A percentile compares a stretch with the other conserved stretches of the same genome.
phyloP scores from a whole-genome alignment of 208 protist species.

The Acanthamoeba healyi region DNA sequence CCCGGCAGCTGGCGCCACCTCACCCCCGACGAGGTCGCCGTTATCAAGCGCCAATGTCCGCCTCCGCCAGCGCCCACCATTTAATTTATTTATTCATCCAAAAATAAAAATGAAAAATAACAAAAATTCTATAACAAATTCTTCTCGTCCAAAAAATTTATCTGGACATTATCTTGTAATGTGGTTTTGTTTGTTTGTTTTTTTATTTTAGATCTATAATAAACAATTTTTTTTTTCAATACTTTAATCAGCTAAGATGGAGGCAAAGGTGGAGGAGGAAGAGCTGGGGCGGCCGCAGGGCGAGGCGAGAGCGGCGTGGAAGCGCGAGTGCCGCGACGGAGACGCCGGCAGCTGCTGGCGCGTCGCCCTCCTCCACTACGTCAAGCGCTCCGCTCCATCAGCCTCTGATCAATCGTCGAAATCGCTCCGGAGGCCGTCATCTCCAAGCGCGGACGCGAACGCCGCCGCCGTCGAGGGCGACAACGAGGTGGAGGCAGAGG shows the following conservation, averaged over 20 bases:
- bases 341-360: conserved; percentile 5
- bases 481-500: neutral
- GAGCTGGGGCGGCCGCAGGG: neutral
- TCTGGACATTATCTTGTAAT: neutral
- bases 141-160: too few relatives aligned
- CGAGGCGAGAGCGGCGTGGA: neutral
- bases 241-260: neutral
- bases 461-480: neutral
- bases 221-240: neutral
- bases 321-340: neutral
- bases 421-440: neutral
- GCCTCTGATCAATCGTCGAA: neutral
- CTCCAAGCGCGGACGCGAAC: neutral
- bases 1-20: conserved; percentile 40
- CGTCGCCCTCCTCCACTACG: neutral
- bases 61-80: neutral
- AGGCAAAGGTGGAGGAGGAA: neutral
- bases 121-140: too few relatives aligned
- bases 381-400: neutral
- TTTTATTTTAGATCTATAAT: neutral
- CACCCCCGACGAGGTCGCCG: conserved; percentile 22
- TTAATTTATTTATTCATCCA: too few relatives aligned
- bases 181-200: too few relatives aligned
- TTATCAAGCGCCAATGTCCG: neutral
- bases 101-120: too few relatives aligned